Evolutionary conservation across 441 rosid species (phyloP), one percentile per base, ranked within the genome.

Genomic region (Raphanus hybrid): DNA sequence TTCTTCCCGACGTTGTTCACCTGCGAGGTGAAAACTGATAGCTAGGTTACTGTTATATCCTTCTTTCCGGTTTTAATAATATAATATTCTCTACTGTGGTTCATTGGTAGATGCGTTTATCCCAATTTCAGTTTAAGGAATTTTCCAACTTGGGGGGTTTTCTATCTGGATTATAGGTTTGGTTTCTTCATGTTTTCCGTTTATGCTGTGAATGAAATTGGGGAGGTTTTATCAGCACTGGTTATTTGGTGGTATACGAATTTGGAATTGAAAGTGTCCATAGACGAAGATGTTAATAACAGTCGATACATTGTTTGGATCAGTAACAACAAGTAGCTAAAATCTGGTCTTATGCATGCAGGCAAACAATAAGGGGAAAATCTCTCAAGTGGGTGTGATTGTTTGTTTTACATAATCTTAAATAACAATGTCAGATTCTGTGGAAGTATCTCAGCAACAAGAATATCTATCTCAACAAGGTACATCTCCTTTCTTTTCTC

Each of bases 391-490:
- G 34, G 61, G 61, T 50, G 18, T 50, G 57, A 12, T 48, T 14
- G 57, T 50, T 18, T 50, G 16, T 50, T 12, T 29, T 29, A 23
- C 15, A 5, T 54, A 11, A 5, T 63, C 20, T n/a, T 16, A 12
- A 18, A 7, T 12, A 55, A 74, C 69, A 20, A 87, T 89, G 93
- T 75, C 87, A 3, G 86, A 86, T 52, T 83, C 88, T 12, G 81
- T 78, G 11, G 85, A 84, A 15, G 86, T 82, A 59, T 54, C 85
- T 34, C 84, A 84, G 45, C 82, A 83, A 8, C 85, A 79, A 10
- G 84, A 81, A 43, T 18, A 84, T 77, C 87, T 79, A 71, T 10
- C 87, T 20, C 86, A 84, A 37, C 82, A 77, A 80, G 89, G 90
- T 87, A 67, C 16, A n/a, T 50, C 0, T 50, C 8, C 18, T 50